A percentile compares a stretch with the other conserved stretches of the same genome.
phyloP scores from a whole-genome alignment of 2,329 filamentous ascomycete genomes.

The Alternaria brassicae region DNA sequence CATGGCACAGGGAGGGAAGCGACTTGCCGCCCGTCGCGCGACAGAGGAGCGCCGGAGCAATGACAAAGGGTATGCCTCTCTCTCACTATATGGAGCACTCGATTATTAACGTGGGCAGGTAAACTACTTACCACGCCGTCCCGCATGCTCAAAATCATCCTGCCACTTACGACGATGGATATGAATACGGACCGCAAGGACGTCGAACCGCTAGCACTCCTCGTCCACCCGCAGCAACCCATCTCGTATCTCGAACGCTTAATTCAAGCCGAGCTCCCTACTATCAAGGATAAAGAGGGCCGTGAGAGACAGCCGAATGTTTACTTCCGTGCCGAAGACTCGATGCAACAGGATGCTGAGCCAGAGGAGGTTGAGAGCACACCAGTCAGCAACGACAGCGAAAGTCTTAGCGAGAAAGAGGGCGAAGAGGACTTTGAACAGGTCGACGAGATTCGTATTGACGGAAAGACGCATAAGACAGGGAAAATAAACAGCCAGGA shows the following conservation, averaged over 20 bases:
- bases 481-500: conserved; percentile 49
- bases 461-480: conserved; percentile 57
- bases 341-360: conserved; percentile 64
- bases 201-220: conserved; percentile 82
- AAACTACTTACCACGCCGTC: conserved; percentile 83
- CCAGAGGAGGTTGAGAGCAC: conserved; percentile 35
- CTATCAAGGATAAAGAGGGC: conserved; percentile 66
- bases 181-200: conserved; percentile 68
- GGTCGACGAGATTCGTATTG: conserved; percentile 59
- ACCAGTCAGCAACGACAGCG: conserved; percentile 36
- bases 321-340: conserved; percentile 80
- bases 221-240: conserved; percentile 89
- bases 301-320: conserved; percentile 75
- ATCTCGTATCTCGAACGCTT: conserved; percentile 88
- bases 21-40: conserved; percentile 64
- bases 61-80: conserved; percentile 65
- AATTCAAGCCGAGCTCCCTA: conserved; percentile 85
- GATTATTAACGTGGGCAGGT: conserved; percentile 55
- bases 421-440: conserved; percentile 54
- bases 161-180: conserved; percentile 72
- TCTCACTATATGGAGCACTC: background rate
- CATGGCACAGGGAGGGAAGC: conserved; percentile 71
- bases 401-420: conserved; percentile 32
- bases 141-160: conserved; percentile 78
- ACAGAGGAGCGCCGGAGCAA: conserved; percentile 61